Percentiles rank a stretch among this genome's conserved stretches.
These are phyloP conservation scores for Huntiella decipiens DNA, from an alignment of 2,329 filamentous ascomycete genomes.

Conservation along the genomic window DNA sequence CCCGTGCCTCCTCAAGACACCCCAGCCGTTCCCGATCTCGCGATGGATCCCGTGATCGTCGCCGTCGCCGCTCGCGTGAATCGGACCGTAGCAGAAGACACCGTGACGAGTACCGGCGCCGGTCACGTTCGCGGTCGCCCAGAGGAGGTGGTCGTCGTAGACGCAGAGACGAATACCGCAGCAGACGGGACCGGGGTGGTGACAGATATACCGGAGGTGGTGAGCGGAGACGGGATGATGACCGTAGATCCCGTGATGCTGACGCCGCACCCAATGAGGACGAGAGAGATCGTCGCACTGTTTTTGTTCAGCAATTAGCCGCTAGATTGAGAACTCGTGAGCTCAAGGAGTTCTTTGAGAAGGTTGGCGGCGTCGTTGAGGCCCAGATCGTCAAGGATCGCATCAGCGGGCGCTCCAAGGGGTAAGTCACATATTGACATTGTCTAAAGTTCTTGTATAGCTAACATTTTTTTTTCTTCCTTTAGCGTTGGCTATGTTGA, in stretches of 20 bases:
- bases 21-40: slow-evolving; percentile 36
- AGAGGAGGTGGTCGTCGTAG: slow-evolving; percentile 21
- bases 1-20: slow-evolving; percentile 35
- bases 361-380: slow-evolving; percentile 84
- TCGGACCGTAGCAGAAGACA: slow-evolving; percentile 55
- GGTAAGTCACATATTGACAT: slow-evolving; percentile 36
- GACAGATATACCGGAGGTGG: slow-evolving; percentile 32
- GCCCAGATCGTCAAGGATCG: slow-evolving; percentile 97
- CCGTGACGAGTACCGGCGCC: slow-evolving; percentile 43
- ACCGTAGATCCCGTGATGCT: slow-evolving; percentile 24
- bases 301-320: slow-evolving; percentile 96
- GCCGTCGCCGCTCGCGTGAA: slow-evolving; percentile 58
- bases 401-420: slow-evolving; percentile 91
- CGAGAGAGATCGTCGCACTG: slow-evolving; percentile 87
- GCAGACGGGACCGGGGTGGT: slow-evolving; percentile 30
- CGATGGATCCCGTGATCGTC: slow-evolving; percentile 37
- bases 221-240: slow-evolving; percentile 29
- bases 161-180: slow-evolving; percentile 21
- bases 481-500: slow-evolving; percentile 93
- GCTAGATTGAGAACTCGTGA: slow-evolving; percentile 83
- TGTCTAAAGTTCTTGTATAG: not conserved
- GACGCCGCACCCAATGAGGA: slow-evolving; percentile 65
- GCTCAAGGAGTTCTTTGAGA: slow-evolving; percentile 87
- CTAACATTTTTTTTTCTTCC: not conserved
- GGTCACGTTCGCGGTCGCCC: slow-evolving; percentile 56